These are phyloP conservation scores for Serendipita sp. DNA, from an alignment of 768 basidiomycete genomes.

Conservation along the genomic window DNA sequence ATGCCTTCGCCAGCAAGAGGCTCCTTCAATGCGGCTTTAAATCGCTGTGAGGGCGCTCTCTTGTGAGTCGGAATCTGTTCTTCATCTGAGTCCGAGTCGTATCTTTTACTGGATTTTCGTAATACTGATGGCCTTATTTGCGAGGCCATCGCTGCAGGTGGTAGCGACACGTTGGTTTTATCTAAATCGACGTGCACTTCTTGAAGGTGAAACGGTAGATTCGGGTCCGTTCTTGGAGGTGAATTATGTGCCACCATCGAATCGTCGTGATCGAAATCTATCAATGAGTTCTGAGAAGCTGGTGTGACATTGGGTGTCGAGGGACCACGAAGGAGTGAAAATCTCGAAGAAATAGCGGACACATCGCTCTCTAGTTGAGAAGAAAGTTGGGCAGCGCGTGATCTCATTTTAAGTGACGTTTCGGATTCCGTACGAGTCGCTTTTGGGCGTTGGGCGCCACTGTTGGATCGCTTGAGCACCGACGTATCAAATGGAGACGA, in stretches of 20 bases:
- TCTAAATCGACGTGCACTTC: conserved; percentile 4
- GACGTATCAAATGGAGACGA: conserved; percentile 4
- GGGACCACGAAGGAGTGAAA: conserved; percentile 21
- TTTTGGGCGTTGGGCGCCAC: background rate
- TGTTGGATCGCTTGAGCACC: background rate
- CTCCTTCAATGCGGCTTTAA: conserved; percentile 31
- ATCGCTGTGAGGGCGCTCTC: conserved; percentile 25
- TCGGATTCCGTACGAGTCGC: conserved; percentile 1
- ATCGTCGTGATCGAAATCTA: conserved; percentile 5
- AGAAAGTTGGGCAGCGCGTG: background rate
- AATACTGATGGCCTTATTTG: background rate
- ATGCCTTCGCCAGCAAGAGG: conserved; percentile 46
- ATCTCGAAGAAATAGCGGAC: background rate
- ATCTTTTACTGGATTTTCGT: background rate
- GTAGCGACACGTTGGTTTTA: background rate
- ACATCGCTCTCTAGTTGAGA: background rate
- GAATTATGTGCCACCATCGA: background rate
- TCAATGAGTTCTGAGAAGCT: background rate
- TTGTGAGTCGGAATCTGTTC: conserved; percentile 8
- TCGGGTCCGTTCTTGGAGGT: conserved; percentile 4
- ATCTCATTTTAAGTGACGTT: background rate
- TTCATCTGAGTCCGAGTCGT: background rate
- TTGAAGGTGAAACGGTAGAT: conserved; percentile 18
- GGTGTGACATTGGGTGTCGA: conserved; percentile 18
- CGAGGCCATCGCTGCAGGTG: conserved; percentile 5